Base-by-base conservation (phyloP, 2,329 filamentous ascomycete genomes). In the Amylocarpus encephaloides region DNA sequence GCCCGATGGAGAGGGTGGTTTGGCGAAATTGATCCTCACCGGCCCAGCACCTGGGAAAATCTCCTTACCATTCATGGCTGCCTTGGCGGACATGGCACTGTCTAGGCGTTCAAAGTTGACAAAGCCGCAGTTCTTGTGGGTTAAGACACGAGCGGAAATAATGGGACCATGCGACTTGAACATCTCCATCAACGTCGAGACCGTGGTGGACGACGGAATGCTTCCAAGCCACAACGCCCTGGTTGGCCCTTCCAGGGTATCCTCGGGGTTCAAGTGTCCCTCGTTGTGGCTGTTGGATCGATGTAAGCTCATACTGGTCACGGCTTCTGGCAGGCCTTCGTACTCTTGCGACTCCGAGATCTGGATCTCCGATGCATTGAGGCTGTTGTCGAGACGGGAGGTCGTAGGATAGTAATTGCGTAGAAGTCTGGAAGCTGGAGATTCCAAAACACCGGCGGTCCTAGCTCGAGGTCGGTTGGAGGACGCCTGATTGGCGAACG, bases 81-180 rank as follows among this genome's bases (percentile, higher is more conserved):
- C 83, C 67, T 92, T 94, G 13, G 93, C 93, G 53, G 88, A 83
- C 35, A 96, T 84, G 49, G 93, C 93, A 66, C 89, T 95, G 58
- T 97, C 91, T 29, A 93, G 72, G 52, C 82, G 85, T 69, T 97
- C 90, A 64, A 95, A 98, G 69, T 98, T 98, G 66, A 98, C 92
- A 62, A 98, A 98, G 2, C 92, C 93, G 66, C 93, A 98, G 70
- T 95, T 97, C 77, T 98, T 98, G 74, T 98, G 90, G 0, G 93
- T 97, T 54, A 98, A 76, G 4, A 98, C 93, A 57, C 93, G 81
- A 26, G 89, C 92, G 3, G 92, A 96, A 58, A 93, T 78, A 56
- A 98, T 95, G 2, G 86, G 79, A 9, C 93, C 93, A 59, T 93
- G 95, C n/a, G 84, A 79, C 67, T 88, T 88, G 73, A 98, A 98